Evolutionary conservation across 2,329 filamentous ascomycete species (phyloP).

Genomic region (Verticillium nubilum): DNA sequence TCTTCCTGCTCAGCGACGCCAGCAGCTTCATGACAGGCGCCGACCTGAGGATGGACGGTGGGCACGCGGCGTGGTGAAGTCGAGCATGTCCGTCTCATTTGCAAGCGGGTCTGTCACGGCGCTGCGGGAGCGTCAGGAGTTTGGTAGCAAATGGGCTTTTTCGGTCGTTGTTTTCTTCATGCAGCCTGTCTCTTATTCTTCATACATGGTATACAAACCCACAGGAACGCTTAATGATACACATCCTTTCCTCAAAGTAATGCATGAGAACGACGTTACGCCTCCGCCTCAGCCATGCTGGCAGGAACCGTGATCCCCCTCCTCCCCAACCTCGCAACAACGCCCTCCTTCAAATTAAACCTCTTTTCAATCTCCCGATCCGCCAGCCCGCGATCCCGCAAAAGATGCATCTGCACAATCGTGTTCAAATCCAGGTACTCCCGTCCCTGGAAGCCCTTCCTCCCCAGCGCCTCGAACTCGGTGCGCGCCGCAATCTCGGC

Average conservation of each 20-base stretch:
- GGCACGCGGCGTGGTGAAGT: slow-evolving; percentile 55
- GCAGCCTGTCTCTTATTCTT: not conserved
- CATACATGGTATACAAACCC: slow-evolving; percentile 7
- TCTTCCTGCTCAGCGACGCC: slow-evolving; percentile 31
- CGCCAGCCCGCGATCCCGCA: slow-evolving; percentile 34
- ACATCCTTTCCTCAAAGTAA: not conserved
- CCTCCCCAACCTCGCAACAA: slow-evolving; percentile 39
- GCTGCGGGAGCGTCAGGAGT: not conserved
- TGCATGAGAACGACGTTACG: not conserved
- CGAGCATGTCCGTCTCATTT: not conserved
- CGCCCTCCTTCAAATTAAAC: slow-evolving; percentile 37
- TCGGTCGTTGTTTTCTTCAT: not conserved
- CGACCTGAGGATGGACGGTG: slow-evolving; percentile 66
- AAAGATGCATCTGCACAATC: slow-evolving; percentile 37
- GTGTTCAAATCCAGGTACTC: slow-evolving; percentile 44
- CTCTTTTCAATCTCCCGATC: slow-evolving; percentile 38
- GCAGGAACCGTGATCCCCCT: slow-evolving; percentile 19
- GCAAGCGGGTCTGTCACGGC: not conserved
- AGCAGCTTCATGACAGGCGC: slow-evolving; percentile 39
- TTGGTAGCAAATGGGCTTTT: not conserved
- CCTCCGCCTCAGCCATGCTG: not conserved
- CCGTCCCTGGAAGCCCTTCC: slow-evolving; percentile 24
- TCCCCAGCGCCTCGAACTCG: slow-evolving; percentile 37
- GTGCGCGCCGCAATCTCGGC: slow-evolving; percentile 37
- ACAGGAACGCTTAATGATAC: not conserved